These are phyloP conservation scores for Trichoderma pleuroti DNA, from an alignment of 2,329 filamentous ascomycete species.

Conservation along the genomic window DNA sequence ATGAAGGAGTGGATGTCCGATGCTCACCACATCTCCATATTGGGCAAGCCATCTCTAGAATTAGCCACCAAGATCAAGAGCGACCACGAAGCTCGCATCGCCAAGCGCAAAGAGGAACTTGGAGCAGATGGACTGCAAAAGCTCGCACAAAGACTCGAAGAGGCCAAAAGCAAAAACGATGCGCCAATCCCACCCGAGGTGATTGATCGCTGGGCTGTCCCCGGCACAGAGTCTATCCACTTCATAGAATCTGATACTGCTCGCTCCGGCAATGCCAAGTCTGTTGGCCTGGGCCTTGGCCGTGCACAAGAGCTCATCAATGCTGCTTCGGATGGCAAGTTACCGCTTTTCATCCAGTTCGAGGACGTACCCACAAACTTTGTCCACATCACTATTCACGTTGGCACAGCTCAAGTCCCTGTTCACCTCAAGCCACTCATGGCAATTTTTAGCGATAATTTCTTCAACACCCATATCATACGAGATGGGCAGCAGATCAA, in stretches of 20 bases:
- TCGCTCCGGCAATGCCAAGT: constrained; percentile 71
- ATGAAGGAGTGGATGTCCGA: constrained; percentile 81
- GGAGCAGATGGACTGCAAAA: constrained; percentile 77
- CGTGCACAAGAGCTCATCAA: constrained; percentile 74
- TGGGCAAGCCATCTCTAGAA: constrained; percentile 79
- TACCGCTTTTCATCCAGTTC: constrained; percentile 93
- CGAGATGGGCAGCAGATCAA: constrained; percentile 72
- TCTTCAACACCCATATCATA: constrained; percentile 87
- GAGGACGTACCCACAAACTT: constrained; percentile 94
- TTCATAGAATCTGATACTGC: constrained; percentile 89
- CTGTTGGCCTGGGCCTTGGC: constrained; percentile 65
- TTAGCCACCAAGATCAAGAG: constrained; percentile 77
- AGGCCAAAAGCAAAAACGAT: constrained; percentile 85
- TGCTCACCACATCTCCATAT: constrained; percentile 79
- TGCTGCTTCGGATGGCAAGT: constrained; percentile 52
- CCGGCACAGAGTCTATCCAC: constrained; percentile 84
- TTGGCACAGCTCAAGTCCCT: constrained; percentile 75
- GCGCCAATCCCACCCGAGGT: constrained; percentile 76
- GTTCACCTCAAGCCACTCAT: constrained; percentile 81
- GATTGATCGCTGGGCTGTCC: constrained; percentile 78
- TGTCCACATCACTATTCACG: constrained; percentile 75
- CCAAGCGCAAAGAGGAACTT: constrained; percentile 72
- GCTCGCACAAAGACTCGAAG: constrained; percentile 71
- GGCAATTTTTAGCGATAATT: constrained; percentile 81
- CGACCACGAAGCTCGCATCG: constrained; percentile 74